Percentiles rank a stretch among this genome's conserved stretches.
Evolutionary conservation across 2,329 filamentous ascomycete species (phyloP).

Genomic region (Diplodia sapinea): DNA sequence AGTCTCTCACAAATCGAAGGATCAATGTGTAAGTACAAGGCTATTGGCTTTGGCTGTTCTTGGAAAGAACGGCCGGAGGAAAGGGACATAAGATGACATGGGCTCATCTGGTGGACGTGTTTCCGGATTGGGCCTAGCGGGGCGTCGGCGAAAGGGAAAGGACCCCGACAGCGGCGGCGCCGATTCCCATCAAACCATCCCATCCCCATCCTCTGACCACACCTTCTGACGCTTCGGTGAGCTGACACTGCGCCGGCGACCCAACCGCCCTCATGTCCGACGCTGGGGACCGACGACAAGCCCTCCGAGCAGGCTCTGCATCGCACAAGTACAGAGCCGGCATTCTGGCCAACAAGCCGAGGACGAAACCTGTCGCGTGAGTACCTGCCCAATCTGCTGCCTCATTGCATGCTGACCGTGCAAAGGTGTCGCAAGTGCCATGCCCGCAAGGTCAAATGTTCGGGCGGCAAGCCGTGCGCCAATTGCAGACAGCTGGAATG

Average conservation of each 20-base stretch:
- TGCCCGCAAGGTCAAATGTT: constrained; percentile 45
- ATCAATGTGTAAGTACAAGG: too few relatives aligned
- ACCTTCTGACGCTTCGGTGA: background rate
- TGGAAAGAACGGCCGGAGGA: too few relatives aligned
- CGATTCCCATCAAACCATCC: background rate
- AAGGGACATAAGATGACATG: too few relatives aligned
- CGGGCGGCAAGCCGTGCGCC: constrained; percentile 43
- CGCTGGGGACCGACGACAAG: constrained; percentile 7
- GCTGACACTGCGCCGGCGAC: background rate
- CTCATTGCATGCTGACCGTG: background rate
- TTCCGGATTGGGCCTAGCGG: background rate
- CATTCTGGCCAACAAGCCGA: constrained; percentile 13
- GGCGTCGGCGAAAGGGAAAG: background rate
- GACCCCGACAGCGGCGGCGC: constrained; percentile 1
- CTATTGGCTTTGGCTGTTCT: too few relatives aligned
- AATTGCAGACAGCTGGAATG: constrained; percentile 38
- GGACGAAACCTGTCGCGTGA: constrained; percentile 25
- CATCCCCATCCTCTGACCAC: background rate
- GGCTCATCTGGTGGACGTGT: too few relatives aligned
- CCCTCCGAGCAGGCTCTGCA: constrained; percentile 5
- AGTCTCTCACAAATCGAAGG: too few relatives aligned
- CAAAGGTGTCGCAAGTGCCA: constrained; percentile 40
- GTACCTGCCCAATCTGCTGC: background rate
- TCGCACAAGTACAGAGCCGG: constrained; percentile 1
- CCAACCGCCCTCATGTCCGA: background rate